A percentile compares a stretch with the other conserved stretches of the same genome.
Evolutionary conservation across 768 basidiomycete species (phyloP).

Genomic region (Lepiota venenata): DNA sequence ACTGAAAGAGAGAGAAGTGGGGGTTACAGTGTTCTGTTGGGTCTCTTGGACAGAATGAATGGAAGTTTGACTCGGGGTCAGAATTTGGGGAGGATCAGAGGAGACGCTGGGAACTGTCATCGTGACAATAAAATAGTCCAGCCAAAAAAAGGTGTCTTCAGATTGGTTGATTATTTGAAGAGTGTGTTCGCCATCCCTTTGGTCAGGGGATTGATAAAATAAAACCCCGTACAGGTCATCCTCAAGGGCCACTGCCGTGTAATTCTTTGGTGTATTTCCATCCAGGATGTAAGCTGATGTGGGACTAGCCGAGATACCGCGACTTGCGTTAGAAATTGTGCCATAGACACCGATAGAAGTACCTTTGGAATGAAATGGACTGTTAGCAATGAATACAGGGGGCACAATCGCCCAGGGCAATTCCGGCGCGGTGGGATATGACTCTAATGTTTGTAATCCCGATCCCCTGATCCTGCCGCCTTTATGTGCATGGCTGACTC

Average conservation of each 20-base stretch:
- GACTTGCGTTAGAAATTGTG: not conserved
- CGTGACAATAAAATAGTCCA: not conserved
- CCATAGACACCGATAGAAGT: conserved; percentile 8
- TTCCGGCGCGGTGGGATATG: no score
- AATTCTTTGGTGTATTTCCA: not conserved
- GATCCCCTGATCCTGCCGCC: no score
- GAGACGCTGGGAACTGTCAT: no score
- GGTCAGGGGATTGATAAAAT: not conserved
- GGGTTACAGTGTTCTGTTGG: no score
- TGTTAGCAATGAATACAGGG: no score
- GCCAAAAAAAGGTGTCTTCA: not conserved
- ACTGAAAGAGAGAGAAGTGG: no score
- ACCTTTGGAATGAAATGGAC: not conserved
- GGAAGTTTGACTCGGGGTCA: no score
- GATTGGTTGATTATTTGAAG: conserved; percentile 4
- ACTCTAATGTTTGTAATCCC: no score
- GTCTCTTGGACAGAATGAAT: no score
- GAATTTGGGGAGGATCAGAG: no score
- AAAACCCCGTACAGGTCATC: not conserved
- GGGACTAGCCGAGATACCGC: not conserved
- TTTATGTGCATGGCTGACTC: no score
- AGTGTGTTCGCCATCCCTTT: not conserved
- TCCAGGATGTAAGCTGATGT: conserved; percentile 3
- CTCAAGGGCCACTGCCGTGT: not conserved
- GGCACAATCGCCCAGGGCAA: no score